Percentiles rank a stretch among this genome's conserved stretches.
These are phyloP conservation scores for Dictyostelium citrinum DNA, from an alignment of 78 protist genomes.

Conservation along the genomic window DNA sequence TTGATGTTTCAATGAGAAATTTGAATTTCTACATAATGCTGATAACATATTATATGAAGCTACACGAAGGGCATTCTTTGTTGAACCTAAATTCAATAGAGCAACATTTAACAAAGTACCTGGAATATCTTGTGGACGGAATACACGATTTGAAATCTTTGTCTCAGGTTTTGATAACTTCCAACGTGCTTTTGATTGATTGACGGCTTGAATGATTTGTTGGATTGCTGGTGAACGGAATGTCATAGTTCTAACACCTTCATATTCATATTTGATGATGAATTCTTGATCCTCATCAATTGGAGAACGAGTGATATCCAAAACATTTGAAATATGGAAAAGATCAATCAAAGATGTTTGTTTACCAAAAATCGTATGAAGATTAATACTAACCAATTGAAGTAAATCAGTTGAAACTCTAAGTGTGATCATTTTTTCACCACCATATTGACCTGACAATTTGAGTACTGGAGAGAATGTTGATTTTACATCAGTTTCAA, in stretches of 20 bases:
- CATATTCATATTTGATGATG: conserved; percentile 35
- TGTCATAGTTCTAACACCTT: conserved; percentile 30
- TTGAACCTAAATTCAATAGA: conserved; percentile 75
- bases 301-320: neutral
- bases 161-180: conserved; percentile 41
- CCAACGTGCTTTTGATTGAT: conserved; percentile 41
- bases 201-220: conserved; percentile 43
- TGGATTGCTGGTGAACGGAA: neutral
- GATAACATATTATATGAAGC: conserved; percentile 79
- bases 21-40: conserved; percentile 60
- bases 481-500: conserved; percentile 52
- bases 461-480: conserved; percentile 53
- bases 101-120: conserved; percentile 87
- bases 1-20: conserved; percentile 36
- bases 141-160: neutral
- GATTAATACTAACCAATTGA: conserved; percentile 35
- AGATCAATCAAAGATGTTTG: conserved; percentile 26
- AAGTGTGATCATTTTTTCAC: conserved; percentile 30
- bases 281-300: conserved; percentile 44
- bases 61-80: conserved; percentile 58
- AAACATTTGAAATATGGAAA: conserved; percentile 23
- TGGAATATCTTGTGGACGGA: conserved; percentile 84
- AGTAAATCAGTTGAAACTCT: neutral
- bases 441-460: conserved; percentile 50
- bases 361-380: conserved; percentile 34